Evolutionary conservation across 2,329 filamentous ascomycete genomes (phyloP).

Genomic region (Aspergillus novoparasiticus): DNA sequence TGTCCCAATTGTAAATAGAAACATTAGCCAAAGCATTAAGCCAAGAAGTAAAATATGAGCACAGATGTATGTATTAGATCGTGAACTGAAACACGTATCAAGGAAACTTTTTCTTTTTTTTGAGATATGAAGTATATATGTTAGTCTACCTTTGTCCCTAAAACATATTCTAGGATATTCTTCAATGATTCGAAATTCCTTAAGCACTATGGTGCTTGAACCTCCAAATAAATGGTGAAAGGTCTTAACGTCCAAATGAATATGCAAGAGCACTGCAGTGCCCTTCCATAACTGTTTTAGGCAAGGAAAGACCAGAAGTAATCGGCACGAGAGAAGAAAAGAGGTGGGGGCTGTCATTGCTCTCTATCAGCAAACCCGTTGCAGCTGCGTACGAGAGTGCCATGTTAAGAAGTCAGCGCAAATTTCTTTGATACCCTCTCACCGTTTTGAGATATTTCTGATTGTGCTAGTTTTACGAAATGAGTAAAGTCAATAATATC

Average conservation of each 20-base stretch:
- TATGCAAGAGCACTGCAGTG: no score
- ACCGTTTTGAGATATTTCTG: not conserved
- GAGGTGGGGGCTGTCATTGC: no score
- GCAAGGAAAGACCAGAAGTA: no score
- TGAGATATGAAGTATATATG: not conserved
- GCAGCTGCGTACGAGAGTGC: not conserved
- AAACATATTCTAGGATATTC: no score
- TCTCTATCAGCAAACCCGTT: not conserved
- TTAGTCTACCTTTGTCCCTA: not conserved
- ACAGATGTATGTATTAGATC: not conserved
- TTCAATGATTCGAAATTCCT: not conserved
- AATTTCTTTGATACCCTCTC: not conserved
- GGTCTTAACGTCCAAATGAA: not conserved
- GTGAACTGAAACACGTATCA: not conserved
- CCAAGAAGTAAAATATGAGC: not conserved
- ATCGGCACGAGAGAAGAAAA: no score
- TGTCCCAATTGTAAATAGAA: not conserved
- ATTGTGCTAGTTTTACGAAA: not conserved
- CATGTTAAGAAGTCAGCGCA: no score
- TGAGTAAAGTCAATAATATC: not conserved
- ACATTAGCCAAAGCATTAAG: not conserved
- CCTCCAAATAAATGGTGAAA: not conserved
- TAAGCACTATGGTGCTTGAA: not conserved
- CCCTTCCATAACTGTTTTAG: no score
- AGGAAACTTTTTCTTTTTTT: not conserved